Evolutionary conservation across 139 green algal genomes (phyloP).

Genomic region (Zygnema circumcarinatum): DNA sequence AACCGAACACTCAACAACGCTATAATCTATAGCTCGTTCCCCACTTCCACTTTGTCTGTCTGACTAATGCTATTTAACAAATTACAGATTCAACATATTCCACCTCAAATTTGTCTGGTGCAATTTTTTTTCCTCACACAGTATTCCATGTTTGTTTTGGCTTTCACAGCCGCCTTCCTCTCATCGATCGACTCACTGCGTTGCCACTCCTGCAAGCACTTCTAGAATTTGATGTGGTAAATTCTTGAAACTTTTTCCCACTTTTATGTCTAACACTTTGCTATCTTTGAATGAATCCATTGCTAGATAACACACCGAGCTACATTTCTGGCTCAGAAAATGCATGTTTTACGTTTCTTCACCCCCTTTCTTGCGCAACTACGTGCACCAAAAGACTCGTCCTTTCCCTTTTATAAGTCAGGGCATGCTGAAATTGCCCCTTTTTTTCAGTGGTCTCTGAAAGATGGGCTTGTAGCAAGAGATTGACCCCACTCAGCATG

Average conservation of each 20-base stretch:
- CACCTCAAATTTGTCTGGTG: neutral
- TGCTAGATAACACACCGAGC: neutral
- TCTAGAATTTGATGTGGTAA: conserved; percentile 55
- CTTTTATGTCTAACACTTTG: neutral
- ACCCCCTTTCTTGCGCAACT: too few relatives aligned
- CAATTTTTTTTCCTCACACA: neutral
- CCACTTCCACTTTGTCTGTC: too few relatives aligned
- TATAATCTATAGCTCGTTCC: neutral
- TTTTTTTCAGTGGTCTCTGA: too few relatives aligned
- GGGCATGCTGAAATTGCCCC: too few relatives aligned
- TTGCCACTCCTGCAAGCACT: conserved; percentile 54
- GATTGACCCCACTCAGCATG: too few relatives aligned
- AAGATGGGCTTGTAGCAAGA: too few relatives aligned
- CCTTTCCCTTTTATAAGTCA: too few relatives aligned
- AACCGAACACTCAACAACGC: conserved; percentile 23
- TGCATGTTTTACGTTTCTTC: too few relatives aligned
- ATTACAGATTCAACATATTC: neutral
- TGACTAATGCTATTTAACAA: neutral
- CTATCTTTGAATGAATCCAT: neutral
- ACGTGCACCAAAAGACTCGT: too few relatives aligned
- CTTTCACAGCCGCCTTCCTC: conserved; percentile 19
- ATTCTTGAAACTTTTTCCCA: too few relatives aligned
- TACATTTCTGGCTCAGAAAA: neutral
- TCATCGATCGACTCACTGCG: conserved; percentile 54
- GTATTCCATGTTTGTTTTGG: neutral